Evolutionary conservation across 768 basidiomycete species (phyloP).

Genomic region (Macrolepiota fuliginosa): DNA sequence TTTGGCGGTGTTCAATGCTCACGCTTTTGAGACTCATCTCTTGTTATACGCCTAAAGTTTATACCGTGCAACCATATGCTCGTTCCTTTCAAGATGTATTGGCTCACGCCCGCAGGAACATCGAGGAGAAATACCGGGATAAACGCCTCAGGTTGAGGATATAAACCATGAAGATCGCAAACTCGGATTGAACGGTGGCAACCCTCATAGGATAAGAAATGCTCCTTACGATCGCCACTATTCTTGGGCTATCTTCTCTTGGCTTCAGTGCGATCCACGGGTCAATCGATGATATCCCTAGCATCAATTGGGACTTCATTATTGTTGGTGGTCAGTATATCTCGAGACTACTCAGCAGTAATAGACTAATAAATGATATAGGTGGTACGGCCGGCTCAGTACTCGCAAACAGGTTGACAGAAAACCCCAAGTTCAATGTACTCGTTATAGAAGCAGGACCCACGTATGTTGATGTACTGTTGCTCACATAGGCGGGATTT

Average conservation of each 20-base stretch:
- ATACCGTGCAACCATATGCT: neutral
- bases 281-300: conserved; percentile 4
- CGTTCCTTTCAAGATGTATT: neutral
- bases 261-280: neutral
- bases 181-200: neutral
- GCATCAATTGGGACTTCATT: conserved; percentile 13
- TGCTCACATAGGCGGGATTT: neutral
- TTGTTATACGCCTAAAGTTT: neutral
- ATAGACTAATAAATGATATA: neutral
- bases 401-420: conserved; percentile 25
- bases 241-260: neutral
- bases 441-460: conserved; percentile 28
- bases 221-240: neutral
- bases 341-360: too few relatives aligned
- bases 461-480: neutral
- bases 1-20: neutral
- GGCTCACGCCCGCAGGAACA: conserved; percentile 2
- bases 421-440: conserved; percentile 14
- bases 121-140: neutral
- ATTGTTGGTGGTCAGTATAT: conserved; percentile 21
- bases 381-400: conserved; percentile 26
- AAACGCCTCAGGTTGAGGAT: neutral
- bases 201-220: neutral
- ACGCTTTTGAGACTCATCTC: neutral
- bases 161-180: neutral